These are phyloP conservation scores for Mikania micrantha DNA, from an alignment of 129 eudicot genomes.

Conservation along the genomic window DNA sequence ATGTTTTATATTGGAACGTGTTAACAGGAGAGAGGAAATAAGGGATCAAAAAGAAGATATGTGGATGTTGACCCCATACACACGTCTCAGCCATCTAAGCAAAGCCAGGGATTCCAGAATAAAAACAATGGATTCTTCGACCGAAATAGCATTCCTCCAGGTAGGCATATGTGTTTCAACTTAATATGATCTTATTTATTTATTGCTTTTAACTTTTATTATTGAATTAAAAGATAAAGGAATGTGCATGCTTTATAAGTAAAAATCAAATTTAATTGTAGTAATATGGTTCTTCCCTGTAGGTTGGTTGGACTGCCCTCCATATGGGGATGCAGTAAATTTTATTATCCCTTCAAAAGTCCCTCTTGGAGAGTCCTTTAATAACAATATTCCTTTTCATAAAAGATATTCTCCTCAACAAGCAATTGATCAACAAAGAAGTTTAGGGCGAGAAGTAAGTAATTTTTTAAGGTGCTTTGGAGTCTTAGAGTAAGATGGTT, in stretches of 20 bases:
- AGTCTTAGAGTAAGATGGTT: background rate
- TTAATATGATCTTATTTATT: background rate
- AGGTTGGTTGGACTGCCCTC: constrained; percentile 71
- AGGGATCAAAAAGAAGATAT: constrained; percentile 44
- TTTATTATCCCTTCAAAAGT: constrained; percentile 56
- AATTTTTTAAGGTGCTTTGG: constrained; percentile 1
- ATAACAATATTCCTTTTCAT: constrained; percentile 33
- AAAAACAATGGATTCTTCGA: constrained; percentile 36
- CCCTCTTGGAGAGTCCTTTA: constrained; percentile 51
- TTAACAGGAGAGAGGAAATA: constrained; percentile 35
- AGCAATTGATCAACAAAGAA: constrained; percentile 41
- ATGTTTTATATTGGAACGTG: constrained; percentile 1
- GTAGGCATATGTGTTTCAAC: constrained; percentile 16
- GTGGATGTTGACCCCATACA: constrained; percentile 37
- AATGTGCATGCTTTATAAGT: background rate
- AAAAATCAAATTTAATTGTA: background rate
- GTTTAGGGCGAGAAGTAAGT: constrained; percentile 49
- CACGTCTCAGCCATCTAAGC: constrained; percentile 33
- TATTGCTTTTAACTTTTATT: background rate
- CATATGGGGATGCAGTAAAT: constrained; percentile 38
- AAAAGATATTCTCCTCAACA: constrained; percentile 54
- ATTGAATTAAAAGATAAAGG: background rate
- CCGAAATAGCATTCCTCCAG: constrained; percentile 49
- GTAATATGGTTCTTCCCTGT: constrained; percentile 12
- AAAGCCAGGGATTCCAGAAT: constrained; percentile 28